Evolutionary conservation across 257 asterid genomes (phyloP).

Genomic region (Solanum pinnatisectum): DNA sequence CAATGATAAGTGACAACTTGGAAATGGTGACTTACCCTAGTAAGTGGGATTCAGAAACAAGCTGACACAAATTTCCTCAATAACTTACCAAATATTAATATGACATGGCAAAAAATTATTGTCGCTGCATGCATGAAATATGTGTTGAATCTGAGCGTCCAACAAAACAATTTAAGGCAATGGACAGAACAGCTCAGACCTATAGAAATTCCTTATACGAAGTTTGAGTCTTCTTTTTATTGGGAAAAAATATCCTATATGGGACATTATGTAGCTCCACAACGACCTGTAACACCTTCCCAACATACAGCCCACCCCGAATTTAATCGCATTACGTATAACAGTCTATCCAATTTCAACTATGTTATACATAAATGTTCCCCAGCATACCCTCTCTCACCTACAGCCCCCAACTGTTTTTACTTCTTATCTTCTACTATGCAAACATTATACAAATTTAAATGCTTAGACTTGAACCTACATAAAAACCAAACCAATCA

Average conservation of each 20-base stretch:
- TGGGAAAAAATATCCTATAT: not conserved
- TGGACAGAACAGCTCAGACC: not conserved
- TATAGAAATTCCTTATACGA: not conserved
- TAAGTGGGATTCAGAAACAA: not conserved
- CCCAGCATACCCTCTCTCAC: not conserved
- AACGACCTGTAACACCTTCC: not conserved
- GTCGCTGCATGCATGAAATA: not conserved
- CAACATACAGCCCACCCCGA: not conserved
- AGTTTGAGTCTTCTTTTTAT: not conserved
- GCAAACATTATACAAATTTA: not conserved
- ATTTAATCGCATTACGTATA: not conserved
- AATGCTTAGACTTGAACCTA: not conserved
- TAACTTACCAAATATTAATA: not conserved
- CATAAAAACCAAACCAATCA: not conserved
- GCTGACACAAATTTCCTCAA: not conserved
- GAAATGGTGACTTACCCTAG: not conserved
- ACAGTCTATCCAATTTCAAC: not conserved
- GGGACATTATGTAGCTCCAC: not conserved
- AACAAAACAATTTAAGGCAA: not conserved
- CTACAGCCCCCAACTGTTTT: not conserved
- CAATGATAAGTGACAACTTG: not conserved
- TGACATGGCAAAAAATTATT: not conserved
- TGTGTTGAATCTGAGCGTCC: not conserved
- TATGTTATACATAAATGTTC: no score
- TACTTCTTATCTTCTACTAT: not conserved